Evolutionary conservation across 2,329 filamentous ascomycete genomes (phyloP), one percentile per base, ranked within the genome.

Genomic region (Epichloe sibirici): DNA sequence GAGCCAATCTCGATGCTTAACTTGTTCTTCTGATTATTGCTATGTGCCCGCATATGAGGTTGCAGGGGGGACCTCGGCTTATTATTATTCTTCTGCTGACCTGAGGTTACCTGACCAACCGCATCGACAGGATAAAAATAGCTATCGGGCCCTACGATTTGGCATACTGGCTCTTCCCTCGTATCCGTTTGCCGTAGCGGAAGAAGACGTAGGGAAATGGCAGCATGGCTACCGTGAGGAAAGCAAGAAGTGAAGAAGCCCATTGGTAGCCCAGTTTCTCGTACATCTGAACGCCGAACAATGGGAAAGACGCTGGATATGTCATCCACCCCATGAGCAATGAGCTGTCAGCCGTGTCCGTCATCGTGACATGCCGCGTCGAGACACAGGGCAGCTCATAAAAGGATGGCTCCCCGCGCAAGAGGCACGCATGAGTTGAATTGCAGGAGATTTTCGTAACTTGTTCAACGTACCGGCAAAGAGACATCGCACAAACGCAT

Each of bases 201-300:
- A 82, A 84, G 55, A 83, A 83, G 7, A 83, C 61, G 59, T 77
- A 82, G 4, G 82, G 82, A 55, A 85, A 82, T 1, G 81, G 81
- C 65, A 81, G 69, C 77, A 85, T 81, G 48, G 67, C 73, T 3
- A 85, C 61, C 1, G 80, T 78, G 50, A 85, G 61, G 57, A 85
- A 85, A 2, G 74, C 82, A 45, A 85, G 66, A 43, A 85, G 63
- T 42, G 72, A 79, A 1, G 79, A 78, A 7, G 80, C 82, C 86
- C 86, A 90, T 56, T 84, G 79, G 54, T 83, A 78, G 15, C 86
- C 86, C 25, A 90, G 72, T 28, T 70, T 74, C 8, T 77, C 65
- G 62, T 89, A 91, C 82, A 90, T 81, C 58, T 83, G 84, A 31
- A 80, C 76, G 15, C 85, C 85, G 64, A 90, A 90, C 2, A 90